Evolutionary conservation across 2,329 filamentous ascomycete genomes (phyloP), one percentile per base, ranked within the genome.

Genomic region (Phialophora expanda): DNA sequence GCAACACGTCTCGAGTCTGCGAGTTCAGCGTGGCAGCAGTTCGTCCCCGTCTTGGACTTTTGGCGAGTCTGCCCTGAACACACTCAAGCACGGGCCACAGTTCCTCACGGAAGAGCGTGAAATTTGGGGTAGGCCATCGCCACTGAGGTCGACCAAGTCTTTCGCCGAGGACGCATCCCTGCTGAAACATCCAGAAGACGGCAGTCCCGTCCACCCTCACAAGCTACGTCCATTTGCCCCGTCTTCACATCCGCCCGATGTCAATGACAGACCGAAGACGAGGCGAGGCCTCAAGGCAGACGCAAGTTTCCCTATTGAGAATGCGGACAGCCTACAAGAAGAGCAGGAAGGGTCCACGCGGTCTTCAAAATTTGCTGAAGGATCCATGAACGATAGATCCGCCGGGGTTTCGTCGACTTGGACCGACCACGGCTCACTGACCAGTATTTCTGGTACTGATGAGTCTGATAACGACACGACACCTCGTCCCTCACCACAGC

Each of bases 361-460:
- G 22, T 66, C 68, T 51, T 96, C 85, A 73, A 89, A 79, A 62
- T 90, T 90, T 70, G 77, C 85, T 44, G 93, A 97, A 78, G 93
- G 90, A 48, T 94, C 90, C 73, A 94, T 97, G 91, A 92, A 89
- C 74, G 91, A 96, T 77, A 88, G 90, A 51, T 73, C 71, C 34
- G 58, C 60, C 54, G 72, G 69, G 5, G 48, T 69, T 14, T 68
- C 72, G 4, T 73, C 72, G 11, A 67, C 70, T 11, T 73, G 72
- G 72, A 55, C 57, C 22, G 48, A 71, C 48, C 53, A 66, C 53
- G 51, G 56, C 46, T 66, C 66, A 32, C 32, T 65, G 28, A 46
- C 53, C 34, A 66, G 63, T 41, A 22, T 60, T 41, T 66, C 67
- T 14, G 61, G 46, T 38, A 53, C 54, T 7, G 64, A 67, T 9